phyloP scores from a whole-genome alignment of 2,329 filamentous ascomycete species.

The Calcarisporium arbuscula region DNA sequence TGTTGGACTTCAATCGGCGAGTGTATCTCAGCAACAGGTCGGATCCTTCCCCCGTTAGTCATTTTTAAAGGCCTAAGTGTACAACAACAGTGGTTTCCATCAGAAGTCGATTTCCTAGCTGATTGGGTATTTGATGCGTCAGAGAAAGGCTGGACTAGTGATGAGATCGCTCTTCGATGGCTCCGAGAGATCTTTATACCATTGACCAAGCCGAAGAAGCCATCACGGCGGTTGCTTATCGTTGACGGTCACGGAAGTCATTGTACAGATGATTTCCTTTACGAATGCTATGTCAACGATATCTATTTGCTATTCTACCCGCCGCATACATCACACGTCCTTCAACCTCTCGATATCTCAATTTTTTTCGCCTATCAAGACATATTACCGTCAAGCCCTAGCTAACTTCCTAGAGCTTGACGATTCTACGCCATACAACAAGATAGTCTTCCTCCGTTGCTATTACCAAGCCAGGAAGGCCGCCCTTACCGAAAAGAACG shows the following conservation, averaged over 20 bases:
- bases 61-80: conserved; percentile 16
- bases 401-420: too few relatives aligned
- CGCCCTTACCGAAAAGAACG: too few relatives aligned
- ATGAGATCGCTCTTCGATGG: too few relatives aligned
- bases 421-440: too few relatives aligned
- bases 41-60: conserved; percentile 9
- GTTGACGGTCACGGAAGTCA: conserved; percentile 14
- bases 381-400: too few relatives aligned
- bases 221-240: conserved; percentile 14
- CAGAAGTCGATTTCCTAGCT: conserved; percentile 5
- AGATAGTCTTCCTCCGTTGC: too few relatives aligned
- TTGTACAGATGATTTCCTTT: conserved; percentile 13
- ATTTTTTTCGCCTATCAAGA: neutral
- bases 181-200: too few relatives aligned
- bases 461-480: too few relatives aligned
- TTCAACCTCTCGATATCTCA: neutral
- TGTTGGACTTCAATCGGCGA: conserved; percentile 14
- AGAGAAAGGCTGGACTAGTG: conserved; percentile 15
- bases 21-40: conserved; percentile 10
- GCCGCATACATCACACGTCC: neutral
- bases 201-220: too few relatives aligned
- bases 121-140: conserved; percentile 13
- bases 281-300: conserved; percentile 11
- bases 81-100: conserved; percentile 13
- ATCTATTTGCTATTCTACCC: conserved; percentile 13